Evolutionary conservation across 352 stramenopile species (phyloP).

Genomic region (Globisporangium cylindrosporum): DNA sequence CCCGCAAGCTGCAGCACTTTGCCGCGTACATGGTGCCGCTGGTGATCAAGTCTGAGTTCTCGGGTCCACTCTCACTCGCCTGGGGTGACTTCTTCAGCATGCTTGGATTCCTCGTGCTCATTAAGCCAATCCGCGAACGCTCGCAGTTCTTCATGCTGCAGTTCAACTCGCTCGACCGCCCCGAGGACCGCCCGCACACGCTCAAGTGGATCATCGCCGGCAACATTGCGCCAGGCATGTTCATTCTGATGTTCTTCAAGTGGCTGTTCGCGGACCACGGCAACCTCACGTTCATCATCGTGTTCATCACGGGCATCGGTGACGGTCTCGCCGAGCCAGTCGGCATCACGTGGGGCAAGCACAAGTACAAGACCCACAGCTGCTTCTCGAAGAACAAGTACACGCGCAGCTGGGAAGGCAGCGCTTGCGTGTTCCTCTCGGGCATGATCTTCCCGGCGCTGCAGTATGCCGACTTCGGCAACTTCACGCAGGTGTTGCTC

Average conservation of each 20-base stretch:
- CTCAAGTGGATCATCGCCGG: constrained; percentile 85
- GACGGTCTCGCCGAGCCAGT: constrained; percentile 76
- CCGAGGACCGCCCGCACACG: constrained; percentile 80
- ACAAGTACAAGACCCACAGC: constrained; percentile 85
- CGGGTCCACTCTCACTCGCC: constrained; percentile 55
- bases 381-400: constrained; percentile 85
- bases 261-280: constrained; percentile 66
- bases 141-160: constrained; percentile 87
- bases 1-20: constrained; percentile 81
- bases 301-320: constrained; percentile 82
- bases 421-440: constrained; percentile 75
- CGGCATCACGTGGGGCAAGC: constrained; percentile 73
- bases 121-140: constrained; percentile 79
- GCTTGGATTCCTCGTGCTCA: constrained; percentile 78
- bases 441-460: constrained; percentile 62
- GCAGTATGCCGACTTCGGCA: constrained; percentile 70
- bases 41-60: constrained; percentile 53
- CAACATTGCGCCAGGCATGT: constrained; percentile 59
- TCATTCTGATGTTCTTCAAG: constrained; percentile 86
- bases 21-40: constrained; percentile 82
- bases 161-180: constrained; percentile 86
- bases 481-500: constrained; percentile 72
- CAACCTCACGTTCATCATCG: constrained; percentile 70
- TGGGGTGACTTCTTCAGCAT: constrained; percentile 85
- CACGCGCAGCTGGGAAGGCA: constrained; percentile 82